phyloP scores from a whole-genome alignment of 192 early-diverging fungal genomes.

The Backusella parvicylindrica region DNA sequence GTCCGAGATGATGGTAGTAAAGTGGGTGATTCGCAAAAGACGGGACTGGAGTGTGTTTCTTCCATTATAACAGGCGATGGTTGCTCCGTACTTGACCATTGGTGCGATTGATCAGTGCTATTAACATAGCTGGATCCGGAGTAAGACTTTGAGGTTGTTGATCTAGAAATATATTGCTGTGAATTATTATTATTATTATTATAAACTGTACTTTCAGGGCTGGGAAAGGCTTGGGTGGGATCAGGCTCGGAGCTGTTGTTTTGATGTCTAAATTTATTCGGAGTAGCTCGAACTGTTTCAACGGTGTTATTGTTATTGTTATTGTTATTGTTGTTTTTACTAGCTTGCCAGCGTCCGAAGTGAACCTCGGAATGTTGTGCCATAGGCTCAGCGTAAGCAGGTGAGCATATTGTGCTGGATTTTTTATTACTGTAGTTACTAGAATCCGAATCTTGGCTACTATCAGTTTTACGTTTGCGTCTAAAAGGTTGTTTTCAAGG shows the following conservation, averaged over 20 bases:
- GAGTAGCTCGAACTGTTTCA: neutral
- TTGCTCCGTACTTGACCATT: neutral
- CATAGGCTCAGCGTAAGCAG: neutral
- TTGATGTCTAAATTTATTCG: neutral
- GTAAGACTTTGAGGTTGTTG: neutral
- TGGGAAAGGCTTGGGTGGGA: neutral
- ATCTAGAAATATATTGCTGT: neutral
- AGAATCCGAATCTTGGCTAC: neutral
- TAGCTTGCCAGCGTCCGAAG: slow-evolving; percentile 15
- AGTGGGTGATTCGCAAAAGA: neutral
- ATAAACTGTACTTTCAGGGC: neutral
- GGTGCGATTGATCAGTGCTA: neutral
- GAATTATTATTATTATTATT: neutral
- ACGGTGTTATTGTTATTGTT: neutral
- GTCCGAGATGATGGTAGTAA: neutral
- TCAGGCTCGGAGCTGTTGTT: neutral
- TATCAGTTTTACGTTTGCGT: slow-evolving; percentile 6
- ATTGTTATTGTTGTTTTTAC: neutral
- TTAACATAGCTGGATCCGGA: neutral
- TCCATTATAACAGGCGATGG: neutral
- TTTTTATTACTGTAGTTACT: neutral
- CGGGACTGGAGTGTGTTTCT: neutral
- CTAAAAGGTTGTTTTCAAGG: neutral
- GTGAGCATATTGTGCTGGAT: neutral
- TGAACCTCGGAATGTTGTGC: neutral